Base-by-base conservation (phyloP, 2,329 filamentous ascomycete species). In the Penicillium sp. region DNA sequence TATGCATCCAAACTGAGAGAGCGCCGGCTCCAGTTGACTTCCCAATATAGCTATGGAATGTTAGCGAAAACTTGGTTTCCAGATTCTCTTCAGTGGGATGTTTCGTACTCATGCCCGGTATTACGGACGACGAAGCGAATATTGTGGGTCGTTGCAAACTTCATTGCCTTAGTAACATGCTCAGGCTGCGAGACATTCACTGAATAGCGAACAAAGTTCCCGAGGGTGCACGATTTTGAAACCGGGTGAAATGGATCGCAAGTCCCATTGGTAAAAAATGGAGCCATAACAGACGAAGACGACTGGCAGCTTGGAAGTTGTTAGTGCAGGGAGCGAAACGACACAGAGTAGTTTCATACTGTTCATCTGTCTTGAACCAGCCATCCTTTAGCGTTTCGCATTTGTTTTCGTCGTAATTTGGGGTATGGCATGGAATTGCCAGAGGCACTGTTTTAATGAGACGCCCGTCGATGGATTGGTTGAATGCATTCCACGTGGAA, bases 21-120 rank as follows among this genome's bases (percentile, higher is more conserved):
- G 56, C 74, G 0, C 83, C 83, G 28, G 77, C 78, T 14, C 84
- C 85, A 0, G 82, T 83, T 0, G 80, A 83, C 36, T 82, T 81
- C 38, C 84, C 35, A 10, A 20, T 38, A 5, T 38, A 38, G 35
- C 18, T 20, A 38, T 22, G 20, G 20, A 18, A 9, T 7, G 8
- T 35, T n/a, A 35, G 31, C 31, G 18, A 9, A 18, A 9, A 35
- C n/a, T 35, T 8, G n/a, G 7, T 7, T n/a, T 33, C 14, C 6
- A 2, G 8, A 8, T 7, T 10, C 6, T 35, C 2, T 8, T 16
- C 4, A 2, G 13, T n/a, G 6, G 5, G 5, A 16, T 2, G 8
- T n/a, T 18, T 6, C 31, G 3, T 35, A 35, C 85, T 74, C 69
- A 48, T 77, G 74, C 1, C 73, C 72, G 1, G 70, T 74, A 54